Evolutionary conservation across 2,329 filamentous ascomycete species (phyloP), one percentile per base, ranked within the genome.

Genomic region (Chaetomium globosum): DNA sequence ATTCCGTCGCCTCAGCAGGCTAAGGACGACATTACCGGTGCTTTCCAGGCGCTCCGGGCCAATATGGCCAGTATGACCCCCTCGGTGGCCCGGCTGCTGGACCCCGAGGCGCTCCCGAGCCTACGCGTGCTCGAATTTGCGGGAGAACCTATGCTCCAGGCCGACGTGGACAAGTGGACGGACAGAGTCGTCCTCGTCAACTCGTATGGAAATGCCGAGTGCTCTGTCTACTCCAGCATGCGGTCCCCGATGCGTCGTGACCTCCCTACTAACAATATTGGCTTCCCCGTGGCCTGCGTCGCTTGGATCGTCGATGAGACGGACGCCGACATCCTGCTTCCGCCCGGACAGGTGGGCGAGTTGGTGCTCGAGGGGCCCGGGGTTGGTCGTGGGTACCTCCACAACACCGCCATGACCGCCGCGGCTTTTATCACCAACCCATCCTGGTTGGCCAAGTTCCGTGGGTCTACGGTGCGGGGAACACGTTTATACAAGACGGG

Each of bases 181-280:
- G 48, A 51, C 48, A 51, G 48, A 51, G 48, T 51, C 48, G 48
- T 51, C n/a, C 48, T 51, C 48, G 48, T 51, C 48, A 51, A 51
- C n/a, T 51, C 48, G 48, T 51, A 51, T 51, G 48, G 48, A 51
- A 51, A 51, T 51, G 48, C 48, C 21, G 48, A 51, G 48, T 51
- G 48, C 48, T 51, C 48, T 51, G 48, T 51, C 21, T 51, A 51
- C 48, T 51, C 48, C 48, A 51, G 48, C 48, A 51, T 51, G 48
- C 48, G 48, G 48, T 51, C 48, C 48, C 48, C 48, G 48, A 51
- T 51, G 48, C 48, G 19, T 51, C 48, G 48, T 23, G 48, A 51
- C 48, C 48, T 51, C 48, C 48, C 4, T 51, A 51, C 48, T 51
- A 51, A 51, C 48, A 51, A 51, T 51, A 51, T 51, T 51, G 48